Evolutionary conservation across 306 rosid genomes (phyloP), one percentile per base, ranked within the genome.

Genomic region (Inga leiocalycina): DNA sequence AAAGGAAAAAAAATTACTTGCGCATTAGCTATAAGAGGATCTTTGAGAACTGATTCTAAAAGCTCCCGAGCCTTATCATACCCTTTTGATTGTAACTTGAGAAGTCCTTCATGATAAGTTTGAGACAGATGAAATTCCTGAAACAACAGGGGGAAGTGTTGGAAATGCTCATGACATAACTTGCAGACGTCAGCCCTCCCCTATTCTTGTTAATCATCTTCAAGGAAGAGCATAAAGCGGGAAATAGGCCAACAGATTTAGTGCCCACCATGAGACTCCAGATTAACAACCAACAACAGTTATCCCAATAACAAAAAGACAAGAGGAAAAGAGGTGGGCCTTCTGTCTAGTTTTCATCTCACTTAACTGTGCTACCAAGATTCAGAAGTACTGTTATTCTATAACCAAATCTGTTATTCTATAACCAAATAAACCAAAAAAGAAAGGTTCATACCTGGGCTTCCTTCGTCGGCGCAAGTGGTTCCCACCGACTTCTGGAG

Each of bases 91-190:
- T 96, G 94, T 79, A 96, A 86, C 85, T 90, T 93, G 67, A 88
- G 93, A 75, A 96, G 97, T 37, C 99, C 99, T 44, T 93, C 97
- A 80, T 93, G 99, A 83, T 96, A 96, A 76, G 94, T 92, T 85
- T 96, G 97, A 73, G 99, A 90, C 43, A 96, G 90, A 89, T 91
- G 97, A 86, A 93, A 96, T 88, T 96, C 99, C 99, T 96, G 94
- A 86, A 44, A 82, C 43, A 44, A 82, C 24, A 89, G 37, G 59
- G 76, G 0, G 14, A 24, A 73, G 12, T 5, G 37, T 71, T 45
- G 76, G 37, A 6, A 71, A 24, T 30, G 35, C 59, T 45, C 76
- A 5, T 45, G 56, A 24, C 34, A 80, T 17, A 16, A 30, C 65
- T 49, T 30, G 45, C 64, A 49, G 37, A 32, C 24, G 17, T 11